Conservation (phyloP, 139 green algal genomes). For the Microglena sp. region DNA sequence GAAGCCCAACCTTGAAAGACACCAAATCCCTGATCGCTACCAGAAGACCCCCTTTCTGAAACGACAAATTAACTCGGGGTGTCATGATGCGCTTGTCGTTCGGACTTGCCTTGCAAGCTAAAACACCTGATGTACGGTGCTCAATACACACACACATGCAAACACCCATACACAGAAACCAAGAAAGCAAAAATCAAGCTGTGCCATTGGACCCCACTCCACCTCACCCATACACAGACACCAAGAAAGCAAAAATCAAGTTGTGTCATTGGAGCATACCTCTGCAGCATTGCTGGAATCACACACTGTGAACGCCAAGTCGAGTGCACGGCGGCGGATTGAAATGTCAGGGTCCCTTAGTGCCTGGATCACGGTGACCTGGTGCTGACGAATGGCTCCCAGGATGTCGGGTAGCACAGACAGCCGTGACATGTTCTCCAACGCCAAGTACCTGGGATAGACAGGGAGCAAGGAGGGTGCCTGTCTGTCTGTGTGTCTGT, state of each 20-base stretch:
- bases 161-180: too few species aligned
- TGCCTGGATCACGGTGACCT: slow-evolving; percentile 46
- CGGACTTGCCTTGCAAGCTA: too few species aligned
- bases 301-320: slow-evolving; percentile 90
- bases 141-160: too few species aligned
- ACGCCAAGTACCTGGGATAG: slow-evolving; percentile 70
- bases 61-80: too few species aligned
- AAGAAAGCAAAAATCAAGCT: too few species aligned
- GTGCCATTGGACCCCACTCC: too few species aligned
- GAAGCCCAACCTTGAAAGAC: too few species aligned
- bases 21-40: too few species aligned
- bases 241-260: slow-evolving; percentile 7
- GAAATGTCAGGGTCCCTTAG: slow-evolving; percentile 82
- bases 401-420: slow-evolving; percentile 54
- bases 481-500: neutral
- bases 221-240: neutral
- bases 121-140: too few species aligned
- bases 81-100: too few species aligned
- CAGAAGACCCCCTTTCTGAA: too few species aligned
- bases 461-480: neutral
- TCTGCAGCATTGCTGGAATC: slow-evolving; percentile 54
- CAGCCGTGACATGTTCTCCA: slow-evolving; percentile 78
- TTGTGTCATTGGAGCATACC: slow-evolving; percentile 31
- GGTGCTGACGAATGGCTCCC: slow-evolving; percentile 23
- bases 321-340: slow-evolving; percentile 56